phyloP scores from a whole-genome alignment of 768 basidiomycete species.

The Termitomyces sp. region DNA sequence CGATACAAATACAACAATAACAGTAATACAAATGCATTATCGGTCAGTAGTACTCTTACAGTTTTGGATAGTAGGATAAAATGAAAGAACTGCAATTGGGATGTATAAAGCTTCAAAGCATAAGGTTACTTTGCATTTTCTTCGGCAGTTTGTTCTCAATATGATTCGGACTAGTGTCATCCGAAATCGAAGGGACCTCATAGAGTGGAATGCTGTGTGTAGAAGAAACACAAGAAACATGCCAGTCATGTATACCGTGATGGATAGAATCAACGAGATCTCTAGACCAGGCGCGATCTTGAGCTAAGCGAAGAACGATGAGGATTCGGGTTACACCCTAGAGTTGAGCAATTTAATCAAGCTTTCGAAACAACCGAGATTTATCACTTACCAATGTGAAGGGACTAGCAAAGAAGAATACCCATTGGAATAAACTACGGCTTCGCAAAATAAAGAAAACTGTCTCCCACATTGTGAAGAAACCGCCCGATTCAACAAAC shows the following conservation, averaged over 20 bases:
- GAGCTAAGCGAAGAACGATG: slow-evolving; percentile 16
- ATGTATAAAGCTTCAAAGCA: not conserved
- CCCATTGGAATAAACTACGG: slow-evolving; percentile 20
- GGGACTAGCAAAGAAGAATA: slow-evolving; percentile 25
- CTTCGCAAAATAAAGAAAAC: slow-evolving; percentile 21
- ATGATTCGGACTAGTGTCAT: not conserved
- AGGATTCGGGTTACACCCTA: slow-evolving; percentile 16
- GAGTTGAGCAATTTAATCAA: not conserved
- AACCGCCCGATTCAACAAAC: slow-evolving; percentile 34
- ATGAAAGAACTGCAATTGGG: not conserved
- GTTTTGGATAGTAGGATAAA: not conserved
- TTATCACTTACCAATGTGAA: slow-evolving; percentile 23
- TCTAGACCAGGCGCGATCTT: slow-evolving; percentile 18
- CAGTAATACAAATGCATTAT: not conserved
- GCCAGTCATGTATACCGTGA: slow-evolving; percentile 16
- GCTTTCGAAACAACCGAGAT: not conserved
- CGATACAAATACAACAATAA: not conserved
- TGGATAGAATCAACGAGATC: slow-evolving; percentile 14
- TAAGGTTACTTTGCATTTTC: not conserved
- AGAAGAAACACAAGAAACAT: slow-evolving; percentile 9
- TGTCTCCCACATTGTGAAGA: slow-evolving; percentile 30
- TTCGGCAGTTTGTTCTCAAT: not conserved
- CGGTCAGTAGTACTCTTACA: not conserved
- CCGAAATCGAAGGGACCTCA: slow-evolving; percentile 8
- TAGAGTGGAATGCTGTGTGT: slow-evolving; percentile 17